Evolutionary conservation across 345 rosid species (phyloP), one percentile per base, ranked within the genome.

Genomic region (Melastoma malabathricum): DNA sequence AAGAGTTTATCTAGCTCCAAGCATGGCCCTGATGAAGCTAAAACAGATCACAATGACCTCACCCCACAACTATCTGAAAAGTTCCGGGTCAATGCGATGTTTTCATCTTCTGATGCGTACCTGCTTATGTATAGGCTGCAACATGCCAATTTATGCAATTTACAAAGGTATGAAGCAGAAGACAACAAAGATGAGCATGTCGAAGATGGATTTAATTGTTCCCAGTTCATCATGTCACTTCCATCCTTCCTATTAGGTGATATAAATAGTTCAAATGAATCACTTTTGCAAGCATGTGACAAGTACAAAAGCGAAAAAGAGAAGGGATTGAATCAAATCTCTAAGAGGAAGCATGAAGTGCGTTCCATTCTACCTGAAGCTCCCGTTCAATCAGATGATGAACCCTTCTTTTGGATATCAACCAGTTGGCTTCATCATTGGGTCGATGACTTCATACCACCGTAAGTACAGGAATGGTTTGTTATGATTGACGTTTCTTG

Each of bases 361-460:
- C 81, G 95, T 48, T 74, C 84, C 46, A 60, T 84, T 71, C 93
- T 92, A 58, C 71, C 79, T 50, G 95, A 82, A 68, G 93, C 94
- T 51, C 78, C 93, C 44, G 95, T 82, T 59, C 78, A 51, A 54
- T 75, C 87, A 48, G 62, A 60, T 68, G 89, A 70, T 62, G 81
- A 75, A 67, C 77, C 76, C 18, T 92, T 65, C 44, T 82, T 48
- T 67, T 92, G 98, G 98, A 69, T 84, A 66, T 78, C 88, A 59
- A 63, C 74, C 15, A 94, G 82, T 56, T 92, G 98, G 98, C 86
- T 92, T 70, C 95, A 89, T 64, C 79, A 74, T 54, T 92, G 98
- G 98, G 86, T 94, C 54, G 96, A 92, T 64, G 73, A 63, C 54
- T 56, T 83, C 57, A 57, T 57, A 29, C 79, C 95, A 43, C 73